Evolutionary conservation across 768 basidiomycete genomes (phyloP).

Genomic region (Termitomyces sp.): DNA sequence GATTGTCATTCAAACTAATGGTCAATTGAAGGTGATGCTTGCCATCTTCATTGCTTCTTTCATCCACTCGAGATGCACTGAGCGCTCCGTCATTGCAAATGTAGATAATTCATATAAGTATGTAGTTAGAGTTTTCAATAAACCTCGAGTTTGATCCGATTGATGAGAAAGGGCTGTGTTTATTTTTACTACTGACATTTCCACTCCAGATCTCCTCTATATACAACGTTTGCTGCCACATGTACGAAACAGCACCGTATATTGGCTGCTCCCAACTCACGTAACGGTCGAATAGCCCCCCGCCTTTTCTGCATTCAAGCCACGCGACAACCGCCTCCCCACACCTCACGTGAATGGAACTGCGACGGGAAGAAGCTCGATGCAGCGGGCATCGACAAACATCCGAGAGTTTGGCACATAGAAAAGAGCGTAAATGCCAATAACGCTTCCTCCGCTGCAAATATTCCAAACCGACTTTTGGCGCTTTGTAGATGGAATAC

Average conservation of each 20-base stretch:
- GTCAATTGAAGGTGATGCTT: slow-evolving; percentile 12
- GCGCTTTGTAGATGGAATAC: slow-evolving; percentile 61
- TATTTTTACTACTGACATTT: too few species aligned
- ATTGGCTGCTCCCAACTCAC: slow-evolving; percentile 13
- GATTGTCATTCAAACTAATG: slow-evolving; percentile 9
- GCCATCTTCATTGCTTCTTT: slow-evolving; percentile 80
- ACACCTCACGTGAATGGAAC: slow-evolving; percentile 70
- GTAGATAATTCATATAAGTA: neutral
- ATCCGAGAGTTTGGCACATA: slow-evolving; percentile 68
- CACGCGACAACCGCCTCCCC: slow-evolving; percentile 64
- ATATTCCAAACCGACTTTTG: neutral
- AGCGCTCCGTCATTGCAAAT: neutral
- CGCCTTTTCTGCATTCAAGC: slow-evolving; percentile 75
- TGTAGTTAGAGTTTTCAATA: too few species aligned
- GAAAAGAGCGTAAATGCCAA: slow-evolving; percentile 76
- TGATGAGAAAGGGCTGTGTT: neutral
- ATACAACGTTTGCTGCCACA: slow-evolving; percentile 68
- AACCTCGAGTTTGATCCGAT: neutral
- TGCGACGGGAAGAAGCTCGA: slow-evolving; percentile 80
- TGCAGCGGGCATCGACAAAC: slow-evolving; percentile 78
- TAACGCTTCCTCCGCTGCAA: slow-evolving; percentile 7
- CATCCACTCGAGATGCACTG: slow-evolving; percentile 65
- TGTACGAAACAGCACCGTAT: slow-evolving; percentile 40
- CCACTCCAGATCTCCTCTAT: too few species aligned
- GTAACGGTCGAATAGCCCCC: slow-evolving; percentile 45